Base-by-base conservation (phyloP, 1,139 yeast species). In the Saccharomyces hybrid region DNA sequence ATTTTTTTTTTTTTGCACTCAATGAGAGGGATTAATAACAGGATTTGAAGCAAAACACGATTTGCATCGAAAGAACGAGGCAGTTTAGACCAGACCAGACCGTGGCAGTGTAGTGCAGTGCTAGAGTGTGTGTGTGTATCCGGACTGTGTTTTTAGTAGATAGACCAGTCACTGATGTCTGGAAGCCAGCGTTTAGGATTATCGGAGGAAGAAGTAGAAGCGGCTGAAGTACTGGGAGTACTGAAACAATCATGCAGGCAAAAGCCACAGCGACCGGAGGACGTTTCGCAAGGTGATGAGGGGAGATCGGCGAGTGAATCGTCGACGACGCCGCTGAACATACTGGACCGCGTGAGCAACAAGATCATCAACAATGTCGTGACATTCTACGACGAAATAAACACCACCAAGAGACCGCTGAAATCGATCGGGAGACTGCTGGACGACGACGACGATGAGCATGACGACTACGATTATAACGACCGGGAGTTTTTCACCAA, bases 191-290 rank as follows among this genome's bases (percentile, higher is more conserved):
- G 29, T 26, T 27, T 46, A 13, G 53, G 58, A 23, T 51, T 61
- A 25, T 63, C 66, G 3, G 61, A 59, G 46, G 65, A 61, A 49
- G 66, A 62, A 48, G 62, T 62, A 13, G 56, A 59, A 47, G 68
- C 69, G 16, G 67, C 68, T 20, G 67, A 65, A 49, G 65, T 64
- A 26, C 57, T 66, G 28, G 67, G 61, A 50, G 68, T 61, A 23
- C 55, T 65, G 50, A 58, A 65, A 54, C 59, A 64, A 50, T 59
- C 65, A 56, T 59, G 57, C 57, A 38, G 42, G 13, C 42, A 38
- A 11, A 38, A 38, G n/a, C 13, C 42, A 38, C 42, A 38, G 42
- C 42, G 42, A 8, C 8, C 42, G 4, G 42, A 46, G 29, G 16
- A 46, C 28, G 29, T 26, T 5, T 14, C 28, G 29, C 47, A 13